Percentiles rank a stretch among this genome's conserved stretches.
These are phyloP conservation scores for Zygoascus biomembranicola DNA, from an alignment of 805 yeast genomes.

Conservation along the genomic window DNA sequence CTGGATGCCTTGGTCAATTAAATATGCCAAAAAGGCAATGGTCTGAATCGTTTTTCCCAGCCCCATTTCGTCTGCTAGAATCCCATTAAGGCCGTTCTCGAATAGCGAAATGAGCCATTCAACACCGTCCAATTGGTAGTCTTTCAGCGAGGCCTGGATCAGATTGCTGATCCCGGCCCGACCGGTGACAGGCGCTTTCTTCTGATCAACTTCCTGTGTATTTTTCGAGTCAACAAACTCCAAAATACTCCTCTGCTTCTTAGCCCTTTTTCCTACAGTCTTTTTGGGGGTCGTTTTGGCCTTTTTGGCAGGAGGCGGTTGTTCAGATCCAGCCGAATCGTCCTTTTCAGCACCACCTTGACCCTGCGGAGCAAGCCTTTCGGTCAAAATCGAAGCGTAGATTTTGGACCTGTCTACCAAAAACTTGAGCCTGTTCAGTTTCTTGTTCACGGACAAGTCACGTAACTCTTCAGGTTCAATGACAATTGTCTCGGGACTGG, in stretches of 20 bases:
- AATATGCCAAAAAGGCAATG: slow-evolving; percentile 72
- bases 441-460: slow-evolving; percentile 42
- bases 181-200: background rate
- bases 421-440: slow-evolving; percentile 58
- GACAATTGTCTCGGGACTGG: background rate
- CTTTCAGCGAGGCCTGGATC: slow-evolving; percentile 41
- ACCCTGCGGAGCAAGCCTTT: slow-evolving; percentile 40
- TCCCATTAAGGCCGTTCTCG: slow-evolving; percentile 92
- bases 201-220: slow-evolving; percentile 3
- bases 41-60: slow-evolving; percentile 90
- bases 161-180: background rate
- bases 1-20: slow-evolving; percentile 53
- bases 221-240: slow-evolving; percentile 11
- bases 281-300: background rate
- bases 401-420: slow-evolving; percentile 83
- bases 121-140: slow-evolving; percentile 82
- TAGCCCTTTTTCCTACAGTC: background rate
- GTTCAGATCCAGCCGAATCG: slow-evolving; percentile 5
- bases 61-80: slow-evolving; percentile 97
- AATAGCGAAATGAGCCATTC: slow-evolving; percentile 85
- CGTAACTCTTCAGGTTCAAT: slow-evolving; percentile 10
- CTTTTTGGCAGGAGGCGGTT: slow-evolving; percentile 4
- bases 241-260: slow-evolving; percentile 3
- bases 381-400: slow-evolving; percentile 79
- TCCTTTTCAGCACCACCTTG: slow-evolving; percentile 4